Percentiles rank a stretch among this genome's conserved stretches.
Evolutionary conservation across 768 basidiomycete genomes (phyloP).

Genomic region (Amanita molliuscula): DNA sequence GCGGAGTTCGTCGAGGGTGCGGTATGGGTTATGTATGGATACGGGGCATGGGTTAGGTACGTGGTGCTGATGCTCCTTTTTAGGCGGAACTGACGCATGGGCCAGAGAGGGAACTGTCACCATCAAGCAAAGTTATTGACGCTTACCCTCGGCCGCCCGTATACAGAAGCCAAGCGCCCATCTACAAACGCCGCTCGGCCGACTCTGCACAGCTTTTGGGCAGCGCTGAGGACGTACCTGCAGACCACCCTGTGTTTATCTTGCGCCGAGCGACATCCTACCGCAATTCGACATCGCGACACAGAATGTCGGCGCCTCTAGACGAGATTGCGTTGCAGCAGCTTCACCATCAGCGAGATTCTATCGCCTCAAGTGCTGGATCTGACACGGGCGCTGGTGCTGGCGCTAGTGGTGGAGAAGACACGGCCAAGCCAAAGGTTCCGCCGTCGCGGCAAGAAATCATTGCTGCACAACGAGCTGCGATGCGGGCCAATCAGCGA

Average conservation of each 20-base stretch:
- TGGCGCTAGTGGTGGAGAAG: slow-evolving; percentile 8
- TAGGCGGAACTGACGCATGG: background rate
- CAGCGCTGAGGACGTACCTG: slow-evolving; percentile 58
- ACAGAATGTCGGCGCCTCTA: slow-evolving; percentile 64
- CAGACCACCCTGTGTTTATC: slow-evolving; percentile 84
- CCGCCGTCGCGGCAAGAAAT: slow-evolving; percentile 71
- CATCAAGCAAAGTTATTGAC: slow-evolving; percentile 79
- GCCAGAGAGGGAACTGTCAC: slow-evolving; percentile 67
- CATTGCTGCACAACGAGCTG: slow-evolving; percentile 87
- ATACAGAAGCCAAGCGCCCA: slow-evolving; percentile 51
- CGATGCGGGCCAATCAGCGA: slow-evolving; percentile 75
- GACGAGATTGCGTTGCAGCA: slow-evolving; percentile 78
- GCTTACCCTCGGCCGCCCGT: slow-evolving; percentile 69
- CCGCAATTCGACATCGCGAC: slow-evolving; percentile 57
- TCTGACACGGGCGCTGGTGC: slow-evolving; percentile 27
- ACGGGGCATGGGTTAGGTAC: slow-evolving; percentile 51
- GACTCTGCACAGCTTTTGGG: slow-evolving; percentile 72
- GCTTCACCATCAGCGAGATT: slow-evolving; percentile 45
- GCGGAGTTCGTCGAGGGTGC: slow-evolving; percentile 64
- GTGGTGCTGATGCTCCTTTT: background rate
- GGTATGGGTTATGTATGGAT: slow-evolving; percentile 69
- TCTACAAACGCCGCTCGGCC: slow-evolving; percentile 75
- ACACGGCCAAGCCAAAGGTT: slow-evolving; percentile 15
- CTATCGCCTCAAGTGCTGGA: slow-evolving; percentile 47
- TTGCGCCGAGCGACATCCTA: slow-evolving; percentile 77